Evolutionary conservation across 495 filamentous ascomycete species (phyloP).

Genomic region (Tuber microsphaerosporum): DNA sequence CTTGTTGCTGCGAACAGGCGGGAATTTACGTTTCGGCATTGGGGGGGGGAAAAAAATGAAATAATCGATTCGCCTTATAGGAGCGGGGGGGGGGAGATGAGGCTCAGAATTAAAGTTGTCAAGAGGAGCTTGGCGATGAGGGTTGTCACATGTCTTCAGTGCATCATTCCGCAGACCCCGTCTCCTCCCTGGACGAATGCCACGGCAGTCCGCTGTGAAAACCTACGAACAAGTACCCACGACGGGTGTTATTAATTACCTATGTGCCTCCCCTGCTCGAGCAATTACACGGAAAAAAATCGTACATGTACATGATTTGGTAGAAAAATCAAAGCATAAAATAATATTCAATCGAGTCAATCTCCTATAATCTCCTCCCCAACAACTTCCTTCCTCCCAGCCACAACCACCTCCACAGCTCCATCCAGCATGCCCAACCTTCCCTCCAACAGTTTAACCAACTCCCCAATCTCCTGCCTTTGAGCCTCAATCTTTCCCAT

Average conservation of each 20-base stretch:
- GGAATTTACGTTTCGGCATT: constrained; percentile 29
- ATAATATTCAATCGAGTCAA: not conserved
- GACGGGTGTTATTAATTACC: not conserved
- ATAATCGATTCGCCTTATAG: not conserved
- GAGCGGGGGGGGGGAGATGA: constrained; percentile 12
- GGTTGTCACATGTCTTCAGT: not conserved
- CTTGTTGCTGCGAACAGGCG: constrained; percentile 19
- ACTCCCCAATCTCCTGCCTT: constrained; percentile 29
- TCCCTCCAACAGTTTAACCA: constrained; percentile 24
- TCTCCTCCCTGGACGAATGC: not conserved
- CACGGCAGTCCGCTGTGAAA: not conserved
- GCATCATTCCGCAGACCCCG: no score
- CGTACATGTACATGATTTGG: not conserved
- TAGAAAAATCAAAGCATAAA: not conserved
- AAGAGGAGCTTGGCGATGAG: not conserved
- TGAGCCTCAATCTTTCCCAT: constrained; percentile 35
- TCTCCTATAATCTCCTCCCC: constrained; percentile 22
- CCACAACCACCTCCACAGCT: constrained; percentile 29
- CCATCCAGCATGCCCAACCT: constrained; percentile 25
- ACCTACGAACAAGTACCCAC: not conserved
- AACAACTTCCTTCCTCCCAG: constrained; percentile 24
- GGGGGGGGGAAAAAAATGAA: not conserved
- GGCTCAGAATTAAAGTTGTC: constrained; percentile 26
- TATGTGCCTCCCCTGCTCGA: not conserved
- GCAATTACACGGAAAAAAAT: not conserved